phyloP scores from a whole-genome alignment of 164 flowering plant genomes.

The Saururus chinensis region DNA sequence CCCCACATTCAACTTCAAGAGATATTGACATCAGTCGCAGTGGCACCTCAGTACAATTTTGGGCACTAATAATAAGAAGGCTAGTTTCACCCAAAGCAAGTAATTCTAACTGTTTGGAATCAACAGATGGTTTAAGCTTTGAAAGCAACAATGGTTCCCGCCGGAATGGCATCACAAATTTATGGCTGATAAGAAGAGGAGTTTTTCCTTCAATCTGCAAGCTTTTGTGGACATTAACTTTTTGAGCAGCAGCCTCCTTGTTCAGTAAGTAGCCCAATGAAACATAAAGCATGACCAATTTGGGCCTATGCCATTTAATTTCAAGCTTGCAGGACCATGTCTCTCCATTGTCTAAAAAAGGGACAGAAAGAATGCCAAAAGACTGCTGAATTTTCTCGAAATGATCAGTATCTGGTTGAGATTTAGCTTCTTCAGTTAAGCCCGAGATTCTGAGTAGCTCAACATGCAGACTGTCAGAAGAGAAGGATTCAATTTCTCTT shows the following conservation, averaged over 20 bases:
- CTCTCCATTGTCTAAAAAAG: slow-evolving; percentile 46
- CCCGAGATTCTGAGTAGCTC: slow-evolving; percentile 65
- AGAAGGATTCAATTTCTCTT: slow-evolving; percentile 58
- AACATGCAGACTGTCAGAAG: slow-evolving; percentile 71
- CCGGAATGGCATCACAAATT: slow-evolving; percentile 59
- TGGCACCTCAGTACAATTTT: slow-evolving; percentile 72
- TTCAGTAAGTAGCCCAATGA: slow-evolving; percentile 68
- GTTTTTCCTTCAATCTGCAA: slow-evolving; percentile 85
- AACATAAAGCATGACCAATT: slow-evolving; percentile 77
- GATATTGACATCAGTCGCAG: slow-evolving; percentile 46
- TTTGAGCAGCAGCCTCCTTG: slow-evolving; percentile 44
- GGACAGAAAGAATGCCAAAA: slow-evolving; percentile 83
- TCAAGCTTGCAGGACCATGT: slow-evolving; percentile 86
- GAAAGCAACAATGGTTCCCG: slow-evolving; percentile 64
- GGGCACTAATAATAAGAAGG: slow-evolving; percentile 56
- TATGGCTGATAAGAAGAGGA: slow-evolving; percentile 54
- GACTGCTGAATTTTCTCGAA: slow-evolving; percentile 74
- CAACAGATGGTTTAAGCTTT: slow-evolving; percentile 30
- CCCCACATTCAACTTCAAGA: slow-evolving; percentile 40
- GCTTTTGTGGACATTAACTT: slow-evolving; percentile 79
- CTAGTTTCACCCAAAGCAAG: slow-evolving; percentile 54
- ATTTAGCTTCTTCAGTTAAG: slow-evolving; percentile 35
- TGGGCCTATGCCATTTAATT: slow-evolving; percentile 91
- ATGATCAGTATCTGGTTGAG: slow-evolving; percentile 26
- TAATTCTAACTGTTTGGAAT: slow-evolving; percentile 29